Conservation (phyloP, 306 rosid genomes). For the Glycyrrhiza uralensis region DNA sequence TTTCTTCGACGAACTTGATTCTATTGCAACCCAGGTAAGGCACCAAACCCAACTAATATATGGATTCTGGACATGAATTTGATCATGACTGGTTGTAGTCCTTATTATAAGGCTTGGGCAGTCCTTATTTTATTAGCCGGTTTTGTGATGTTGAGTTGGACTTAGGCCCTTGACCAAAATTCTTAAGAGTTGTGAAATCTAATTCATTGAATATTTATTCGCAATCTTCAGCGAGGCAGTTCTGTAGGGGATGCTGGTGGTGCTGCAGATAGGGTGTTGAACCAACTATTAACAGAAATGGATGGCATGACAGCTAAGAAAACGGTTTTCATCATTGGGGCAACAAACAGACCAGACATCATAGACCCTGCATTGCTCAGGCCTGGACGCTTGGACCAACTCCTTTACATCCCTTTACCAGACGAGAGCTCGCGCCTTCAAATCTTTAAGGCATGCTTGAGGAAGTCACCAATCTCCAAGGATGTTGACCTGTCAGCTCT, state of each 20-base stretch:
- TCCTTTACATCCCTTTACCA: slow-evolving; percentile 65
- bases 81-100: neutral
- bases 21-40: slow-evolving; percentile 64
- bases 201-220: neutral
- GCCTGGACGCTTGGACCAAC: slow-evolving; percentile 70
- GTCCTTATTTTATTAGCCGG: too few species aligned
- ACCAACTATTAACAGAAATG: slow-evolving; percentile 76
- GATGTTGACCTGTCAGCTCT: slow-evolving; percentile 59
- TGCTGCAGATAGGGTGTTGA: slow-evolving; percentile 70
- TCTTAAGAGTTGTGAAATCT: neutral
- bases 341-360: slow-evolving; percentile 72
- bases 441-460: slow-evolving; percentile 68
- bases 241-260: slow-evolving; percentile 72
- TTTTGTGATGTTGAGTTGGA: too few species aligned
- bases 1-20: slow-evolving; percentile 78
- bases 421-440: slow-evolving; percentile 63
- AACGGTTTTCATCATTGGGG: slow-evolving; percentile 69
- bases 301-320: slow-evolving; percentile 74
- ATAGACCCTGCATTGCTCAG: slow-evolving; percentile 70
- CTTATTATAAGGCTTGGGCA: too few species aligned
- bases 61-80: neutral
- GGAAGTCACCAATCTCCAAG: slow-evolving; percentile 62
- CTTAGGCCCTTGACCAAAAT: too few species aligned
- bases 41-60: neutral
- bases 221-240: slow-evolving; percentile 48